These are phyloP conservation scores for sweet orange (Citrus sinensis) DNA, from an alignment of 345 rosid genomes.

Conservation along the genomic window DNA sequence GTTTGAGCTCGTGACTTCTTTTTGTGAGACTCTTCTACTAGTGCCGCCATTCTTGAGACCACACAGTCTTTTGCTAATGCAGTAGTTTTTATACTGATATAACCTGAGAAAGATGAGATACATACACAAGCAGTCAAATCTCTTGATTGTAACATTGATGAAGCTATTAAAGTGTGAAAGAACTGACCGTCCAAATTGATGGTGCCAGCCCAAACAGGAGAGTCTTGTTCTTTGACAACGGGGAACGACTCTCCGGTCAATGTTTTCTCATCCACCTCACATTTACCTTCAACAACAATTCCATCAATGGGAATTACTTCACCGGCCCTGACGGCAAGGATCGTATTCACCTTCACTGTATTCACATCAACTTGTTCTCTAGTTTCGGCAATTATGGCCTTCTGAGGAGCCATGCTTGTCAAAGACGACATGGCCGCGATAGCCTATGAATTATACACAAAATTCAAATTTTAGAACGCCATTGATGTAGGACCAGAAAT, in stretches of 20 bases:
- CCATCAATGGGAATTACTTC: conserved; percentile 93
- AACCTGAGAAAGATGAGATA: conserved; percentile 35
- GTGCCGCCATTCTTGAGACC: conserved; percentile 82
- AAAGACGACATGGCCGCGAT: conserved; percentile 74
- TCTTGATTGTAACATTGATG: too few relatives aligned
- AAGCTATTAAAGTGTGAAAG: neutral
- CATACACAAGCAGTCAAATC: too few relatives aligned
- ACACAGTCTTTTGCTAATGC: conserved; percentile 82
- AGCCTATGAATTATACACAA: conserved; percentile 44
- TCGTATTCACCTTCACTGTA: conserved; percentile 64
- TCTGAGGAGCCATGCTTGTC: conserved; percentile 79
- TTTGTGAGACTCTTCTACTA: conserved; percentile 95
- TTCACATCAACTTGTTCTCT: conserved; percentile 73
- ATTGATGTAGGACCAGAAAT: too few relatives aligned
- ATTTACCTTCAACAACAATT: conserved; percentile 72
- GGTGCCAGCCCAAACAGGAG: conserved; percentile 90
- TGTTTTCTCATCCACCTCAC: conserved; percentile 90
- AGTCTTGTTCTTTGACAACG: conserved; percentile 63
- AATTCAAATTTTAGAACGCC: too few relatives aligned
- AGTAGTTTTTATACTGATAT: conserved; percentile 66
- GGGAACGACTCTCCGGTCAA: conserved; percentile 90
- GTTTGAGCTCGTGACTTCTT: conserved; percentile 71
- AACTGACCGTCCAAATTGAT: conserved; percentile 71
- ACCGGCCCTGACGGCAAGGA: conserved; percentile 80
- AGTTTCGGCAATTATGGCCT: conserved; percentile 73